Conservation (phyloP, 2,329 filamentous ascomycete species). For the Cadophora gregata region DNA sequence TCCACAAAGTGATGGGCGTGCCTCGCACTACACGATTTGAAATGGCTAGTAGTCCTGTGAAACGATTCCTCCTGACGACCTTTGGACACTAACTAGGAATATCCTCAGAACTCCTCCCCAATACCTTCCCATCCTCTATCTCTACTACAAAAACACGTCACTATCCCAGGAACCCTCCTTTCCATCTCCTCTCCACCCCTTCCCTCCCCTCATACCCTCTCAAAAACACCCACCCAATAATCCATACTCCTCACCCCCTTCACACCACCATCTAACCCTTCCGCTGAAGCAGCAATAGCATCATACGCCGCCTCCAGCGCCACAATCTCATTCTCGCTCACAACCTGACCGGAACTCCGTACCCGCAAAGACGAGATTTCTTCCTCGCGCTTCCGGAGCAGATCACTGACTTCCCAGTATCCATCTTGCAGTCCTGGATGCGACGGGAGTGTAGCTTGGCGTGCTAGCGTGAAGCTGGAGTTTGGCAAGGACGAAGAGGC, state of each 20-base stretch:
- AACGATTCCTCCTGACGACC: too few relatives aligned
- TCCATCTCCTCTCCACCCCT: background rate
- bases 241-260: conserved; percentile 50
- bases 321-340: conserved; percentile 41
- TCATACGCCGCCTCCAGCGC: conserved; percentile 41
- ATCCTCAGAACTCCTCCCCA: too few relatives aligned
- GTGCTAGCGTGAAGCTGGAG: conserved; percentile 20
- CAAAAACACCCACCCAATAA: conserved; percentile 46
- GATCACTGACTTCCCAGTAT: conserved; percentile 51
- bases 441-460: conserved; percentile 48
- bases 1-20: too few relatives aligned
- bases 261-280: conserved; percentile 35
- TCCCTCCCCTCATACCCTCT: background rate
- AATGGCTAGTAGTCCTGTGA: too few relatives aligned
- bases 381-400: conserved; percentile 38
- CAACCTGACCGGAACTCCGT: conserved; percentile 20
- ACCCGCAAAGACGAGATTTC: conserved; percentile 45
- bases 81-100: too few relatives aligned
- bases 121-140: too few relatives aligned
- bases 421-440: conserved; percentile 53
- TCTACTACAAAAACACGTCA: too few relatives aligned
- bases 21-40: too few relatives aligned
- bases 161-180: background rate
- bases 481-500: too few relatives aligned
- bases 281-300: conserved; percentile 27